Evolutionary conservation across 2,329 filamentous ascomycete genomes (phyloP).

Genomic region (Aspergillus pseudonomiae): DNA sequence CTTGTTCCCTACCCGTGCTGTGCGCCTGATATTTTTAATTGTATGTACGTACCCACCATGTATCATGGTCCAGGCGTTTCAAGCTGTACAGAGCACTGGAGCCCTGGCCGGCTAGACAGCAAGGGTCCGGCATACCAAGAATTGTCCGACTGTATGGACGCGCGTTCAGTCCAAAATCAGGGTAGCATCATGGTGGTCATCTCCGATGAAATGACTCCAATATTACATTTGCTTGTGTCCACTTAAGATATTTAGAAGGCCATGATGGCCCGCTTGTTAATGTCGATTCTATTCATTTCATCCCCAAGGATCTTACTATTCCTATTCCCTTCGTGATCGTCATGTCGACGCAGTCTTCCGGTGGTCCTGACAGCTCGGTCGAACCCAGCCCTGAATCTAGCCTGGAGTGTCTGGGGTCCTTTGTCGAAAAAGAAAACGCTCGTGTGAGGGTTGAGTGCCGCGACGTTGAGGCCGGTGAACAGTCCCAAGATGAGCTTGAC

Average conservation of each 20-base stretch:
- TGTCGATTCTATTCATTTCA: neutral
- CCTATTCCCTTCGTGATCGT: neutral
- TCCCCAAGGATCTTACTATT: neutral
- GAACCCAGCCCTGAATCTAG: constrained; percentile 8
- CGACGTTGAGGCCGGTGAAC: constrained; percentile 10
- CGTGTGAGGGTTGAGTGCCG: constrained; percentile 8
- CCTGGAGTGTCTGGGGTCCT: constrained; percentile 9
- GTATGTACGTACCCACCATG: constrained; percentile 16
- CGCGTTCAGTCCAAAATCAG: constrained; percentile 16
- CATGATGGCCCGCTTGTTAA: constrained; percentile 1
- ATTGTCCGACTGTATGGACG: constrained; percentile 14
- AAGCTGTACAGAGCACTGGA: neutral
- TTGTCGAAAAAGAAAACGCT: constrained; percentile 13
- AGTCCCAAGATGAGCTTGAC: constrained; percentile 13
- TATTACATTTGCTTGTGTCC: neutral
- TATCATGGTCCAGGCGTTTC: constrained; percentile 4
- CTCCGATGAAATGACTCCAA: neutral
- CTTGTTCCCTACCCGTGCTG: constrained; percentile 10
- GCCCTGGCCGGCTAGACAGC: constrained; percentile 2
- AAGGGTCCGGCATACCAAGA: constrained; percentile 20
- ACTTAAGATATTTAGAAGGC: constrained; percentile 14
- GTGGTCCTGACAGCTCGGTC: constrained; percentile 7
- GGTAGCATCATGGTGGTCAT: constrained; percentile 8
- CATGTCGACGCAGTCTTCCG: constrained; percentile 11
- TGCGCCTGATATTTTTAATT: constrained; percentile 4